Conservation (phyloP, 2,329 filamentous ascomycete genomes). For the Fusarium keratoplasticum region DNA sequence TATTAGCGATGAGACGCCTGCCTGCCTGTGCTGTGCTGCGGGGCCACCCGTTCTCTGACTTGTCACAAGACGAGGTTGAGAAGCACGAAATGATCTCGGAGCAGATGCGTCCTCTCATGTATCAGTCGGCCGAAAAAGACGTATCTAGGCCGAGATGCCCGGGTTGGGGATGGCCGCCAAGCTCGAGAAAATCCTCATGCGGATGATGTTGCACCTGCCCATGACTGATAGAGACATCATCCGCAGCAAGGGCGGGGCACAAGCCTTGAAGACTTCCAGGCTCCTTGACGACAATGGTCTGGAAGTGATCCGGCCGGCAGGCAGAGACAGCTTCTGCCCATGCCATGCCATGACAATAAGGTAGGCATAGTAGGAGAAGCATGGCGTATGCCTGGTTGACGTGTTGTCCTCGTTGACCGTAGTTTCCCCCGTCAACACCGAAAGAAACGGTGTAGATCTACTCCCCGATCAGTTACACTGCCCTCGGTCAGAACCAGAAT, state of each 20-base stretch:
- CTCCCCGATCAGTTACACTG: conserved; percentile 11
- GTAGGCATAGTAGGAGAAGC: conserved; percentile 6
- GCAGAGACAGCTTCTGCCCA: conserved; percentile 12
- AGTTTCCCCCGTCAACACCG: conserved; percentile 1
- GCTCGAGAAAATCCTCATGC: conserved; percentile 24
- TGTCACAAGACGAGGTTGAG: conserved; percentile 24
- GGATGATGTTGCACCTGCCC: conserved; percentile 15
- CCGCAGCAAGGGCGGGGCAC: conserved; percentile 34
- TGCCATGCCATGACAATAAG: conserved; percentile 11
- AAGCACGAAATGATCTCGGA: conserved; percentile 18
- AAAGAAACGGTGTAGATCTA: conserved; percentile 21
- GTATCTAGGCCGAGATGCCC: conserved; percentile 35
- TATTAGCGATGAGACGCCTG: conserved; percentile 7
- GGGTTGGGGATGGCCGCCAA: conserved; percentile 34
- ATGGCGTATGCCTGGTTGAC: conserved; percentile 19
- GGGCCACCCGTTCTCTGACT: conserved; percentile 13
- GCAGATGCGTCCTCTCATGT: conserved; percentile 26
- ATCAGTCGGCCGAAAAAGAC: conserved; percentile 40
- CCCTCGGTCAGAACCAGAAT: conserved; percentile 3
- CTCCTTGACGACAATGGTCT: conserved; percentile 14
- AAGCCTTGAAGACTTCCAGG: conserved; percentile 23
- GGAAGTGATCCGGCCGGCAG: conserved; percentile 18
- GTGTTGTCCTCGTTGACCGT: conserved; percentile 32
- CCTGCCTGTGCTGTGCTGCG: not conserved
- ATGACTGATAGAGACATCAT: conserved; percentile 27